phyloP scores from a whole-genome alignment of 768 basidiomycete species.

The Tremella mesenterica region DNA sequence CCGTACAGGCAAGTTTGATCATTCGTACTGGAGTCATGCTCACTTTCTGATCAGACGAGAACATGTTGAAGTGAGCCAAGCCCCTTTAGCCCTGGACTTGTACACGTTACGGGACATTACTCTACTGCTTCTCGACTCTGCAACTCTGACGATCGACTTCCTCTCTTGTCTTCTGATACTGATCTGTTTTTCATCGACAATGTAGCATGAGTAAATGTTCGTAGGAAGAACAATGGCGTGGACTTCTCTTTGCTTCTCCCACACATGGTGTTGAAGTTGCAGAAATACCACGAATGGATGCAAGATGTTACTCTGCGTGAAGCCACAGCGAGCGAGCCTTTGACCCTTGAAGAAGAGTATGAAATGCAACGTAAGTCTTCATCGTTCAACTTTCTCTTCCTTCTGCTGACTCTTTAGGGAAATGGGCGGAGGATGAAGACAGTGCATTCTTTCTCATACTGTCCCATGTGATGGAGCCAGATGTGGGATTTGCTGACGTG shows the following conservation, averaged over 20 bases:
- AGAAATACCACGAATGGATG: conserved; percentile 79
- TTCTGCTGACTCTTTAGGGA: conserved; percentile 49
- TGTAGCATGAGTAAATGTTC: no score
- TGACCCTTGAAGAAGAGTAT: conserved; percentile 70
- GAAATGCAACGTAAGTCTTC: conserved; percentile 72
- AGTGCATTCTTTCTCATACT: conserved; percentile 48
- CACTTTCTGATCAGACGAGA: not conserved
- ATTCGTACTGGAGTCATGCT: not conserved
- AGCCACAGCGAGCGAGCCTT: conserved; percentile 74
- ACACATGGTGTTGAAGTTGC: conserved; percentile 33
- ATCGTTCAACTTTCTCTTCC: not conserved
- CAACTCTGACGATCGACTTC: no score
- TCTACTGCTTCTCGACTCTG: not conserved
- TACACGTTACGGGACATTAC: no score
- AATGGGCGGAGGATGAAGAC: conserved; percentile 79
- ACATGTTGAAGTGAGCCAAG: not conserved
- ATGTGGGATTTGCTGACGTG: not conserved
- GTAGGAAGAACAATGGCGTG: no score
- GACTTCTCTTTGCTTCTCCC: not conserved
- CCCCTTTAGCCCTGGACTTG: no score
- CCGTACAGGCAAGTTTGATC: conserved; percentile 56
- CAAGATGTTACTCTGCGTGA: conserved; percentile 59
- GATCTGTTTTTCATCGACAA: no score
- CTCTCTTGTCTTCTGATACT: no score
- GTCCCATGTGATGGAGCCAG: not conserved